Evolutionary conservation across 129 eudicot genomes (phyloP).

Genomic region (Pittosporum tobira): DNA sequence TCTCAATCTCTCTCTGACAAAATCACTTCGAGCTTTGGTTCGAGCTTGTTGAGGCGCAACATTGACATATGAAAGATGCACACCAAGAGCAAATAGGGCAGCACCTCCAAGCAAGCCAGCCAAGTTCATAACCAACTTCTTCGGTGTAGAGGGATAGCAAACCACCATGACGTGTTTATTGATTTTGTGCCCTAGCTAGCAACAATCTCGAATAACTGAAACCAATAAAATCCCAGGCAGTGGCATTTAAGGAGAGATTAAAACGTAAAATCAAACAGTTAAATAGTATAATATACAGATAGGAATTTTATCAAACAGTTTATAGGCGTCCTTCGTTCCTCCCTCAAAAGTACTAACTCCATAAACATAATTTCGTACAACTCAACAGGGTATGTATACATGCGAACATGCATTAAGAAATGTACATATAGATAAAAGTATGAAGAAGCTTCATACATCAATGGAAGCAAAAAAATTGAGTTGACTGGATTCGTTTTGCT

Average conservation of each 20-base stretch:
- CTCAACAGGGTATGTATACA: no score
- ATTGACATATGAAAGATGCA: constrained; percentile 60
- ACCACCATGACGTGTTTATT: constrained; percentile 39
- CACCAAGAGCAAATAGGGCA: constrained; percentile 51
- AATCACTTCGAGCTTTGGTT: constrained; percentile 64
- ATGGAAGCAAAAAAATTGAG: no score
- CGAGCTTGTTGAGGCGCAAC: constrained; percentile 93
- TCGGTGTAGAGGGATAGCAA: constrained; percentile 68
- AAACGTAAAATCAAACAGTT: neutral
- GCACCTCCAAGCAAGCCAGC: constrained; percentile 52
- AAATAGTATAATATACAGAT: no score
- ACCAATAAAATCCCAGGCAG: neutral
- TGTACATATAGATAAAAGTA: no score
- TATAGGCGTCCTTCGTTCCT: neutral
- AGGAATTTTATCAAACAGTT: neutral
- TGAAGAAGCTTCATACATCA: no score
- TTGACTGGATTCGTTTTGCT: no score
- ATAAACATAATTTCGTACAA: no score
- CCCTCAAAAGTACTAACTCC: no score
- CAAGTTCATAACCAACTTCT: constrained; percentile 43
- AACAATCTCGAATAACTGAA: neutral
- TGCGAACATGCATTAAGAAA: no score
- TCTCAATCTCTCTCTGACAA: constrained; percentile 45
- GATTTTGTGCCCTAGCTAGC: neutral
- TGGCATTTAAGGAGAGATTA: neutral